Evolutionary conservation across 805 yeast genomes (phyloP).

Genomic region (Yarrowia deformans): DNA sequence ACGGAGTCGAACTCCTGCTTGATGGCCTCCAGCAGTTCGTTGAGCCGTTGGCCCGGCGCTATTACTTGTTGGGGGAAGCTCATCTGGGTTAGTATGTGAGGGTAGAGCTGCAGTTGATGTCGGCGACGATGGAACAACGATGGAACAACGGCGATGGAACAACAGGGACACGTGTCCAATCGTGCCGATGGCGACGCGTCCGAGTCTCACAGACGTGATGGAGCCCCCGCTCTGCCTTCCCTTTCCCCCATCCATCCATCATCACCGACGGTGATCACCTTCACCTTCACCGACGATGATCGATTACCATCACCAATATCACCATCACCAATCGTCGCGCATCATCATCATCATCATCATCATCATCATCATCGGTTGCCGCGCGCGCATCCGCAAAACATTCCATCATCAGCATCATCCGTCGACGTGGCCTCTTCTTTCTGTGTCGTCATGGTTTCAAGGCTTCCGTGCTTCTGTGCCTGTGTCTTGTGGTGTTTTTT

Average conservation of each 20-base stretch:
- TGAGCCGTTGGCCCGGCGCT: conserved; percentile 54
- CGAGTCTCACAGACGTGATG: not conserved
- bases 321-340: not conserved
- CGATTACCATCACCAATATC: not conserved
- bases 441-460: not conserved
- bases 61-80: conserved; percentile 39
- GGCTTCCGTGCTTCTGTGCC: not conserved
- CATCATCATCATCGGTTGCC: not conserved
- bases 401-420: not conserved
- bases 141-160: too few species aligned
- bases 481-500: not conserved
- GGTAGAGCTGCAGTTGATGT: too few species aligned
- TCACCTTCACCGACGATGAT: not conserved
- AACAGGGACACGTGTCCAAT: not conserved
- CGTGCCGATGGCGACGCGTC: not conserved
- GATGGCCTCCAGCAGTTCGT: conserved; percentile 88
- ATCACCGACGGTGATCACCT: not conserved
- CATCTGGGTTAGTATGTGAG: conserved; percentile 33
- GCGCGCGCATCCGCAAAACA: not conserved
- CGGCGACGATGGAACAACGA: too few species aligned
- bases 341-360: not conserved
- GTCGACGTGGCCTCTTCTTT: not conserved
- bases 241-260: not conserved
- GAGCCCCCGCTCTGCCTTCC: not conserved
- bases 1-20: conserved; percentile 89